Evolutionary conservation across 352 stramenopile genomes (phyloP).

Genomic region (Hyaloperonospora arabidopsidis): DNA sequence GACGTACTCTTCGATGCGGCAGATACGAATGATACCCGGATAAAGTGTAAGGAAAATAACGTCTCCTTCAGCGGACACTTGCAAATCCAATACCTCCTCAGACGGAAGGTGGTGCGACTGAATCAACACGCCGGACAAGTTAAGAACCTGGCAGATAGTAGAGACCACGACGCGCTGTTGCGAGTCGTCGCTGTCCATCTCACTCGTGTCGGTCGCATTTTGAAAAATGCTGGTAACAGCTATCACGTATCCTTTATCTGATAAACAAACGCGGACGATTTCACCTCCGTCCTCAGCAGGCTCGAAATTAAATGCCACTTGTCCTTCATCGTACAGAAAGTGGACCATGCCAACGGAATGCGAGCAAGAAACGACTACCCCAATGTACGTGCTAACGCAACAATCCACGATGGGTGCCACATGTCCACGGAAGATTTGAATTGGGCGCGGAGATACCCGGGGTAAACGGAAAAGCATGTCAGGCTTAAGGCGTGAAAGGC

Average conservation of each 20-base stretch:
- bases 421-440: slow-evolving; percentile 63
- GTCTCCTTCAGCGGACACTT: slow-evolving; percentile 62
- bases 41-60: slow-evolving; percentile 60
- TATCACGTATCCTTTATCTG: slow-evolving; percentile 57
- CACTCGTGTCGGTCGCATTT: background rate
- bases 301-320: slow-evolving; percentile 62
- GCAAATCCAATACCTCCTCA: slow-evolving; percentile 41
- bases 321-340: slow-evolving; percentile 63
- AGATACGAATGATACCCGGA: slow-evolving; percentile 46
- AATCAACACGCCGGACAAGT: slow-evolving; percentile 53
- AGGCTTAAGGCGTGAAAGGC: slow-evolving; percentile 60
- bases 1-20: slow-evolving; percentile 75
- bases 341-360: slow-evolving; percentile 44
- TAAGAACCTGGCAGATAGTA: slow-evolving; percentile 56
- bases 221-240: slow-evolving; percentile 26
- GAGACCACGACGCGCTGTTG: slow-evolving; percentile 12
- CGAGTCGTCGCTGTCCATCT: slow-evolving; percentile 2
- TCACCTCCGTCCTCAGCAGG: slow-evolving; percentile 20
- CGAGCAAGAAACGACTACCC: slow-evolving; percentile 62
- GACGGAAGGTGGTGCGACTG: slow-evolving; percentile 36
- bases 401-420: slow-evolving; percentile 45
- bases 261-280: slow-evolving; percentile 44
- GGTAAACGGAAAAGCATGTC: slow-evolving; percentile 68
- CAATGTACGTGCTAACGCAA: slow-evolving; percentile 53
- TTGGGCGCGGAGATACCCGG: slow-evolving; percentile 52